Base-by-base conservation (phyloP, 2,329 filamentous ascomycete species). In the Sclerotinia minor region DNA sequence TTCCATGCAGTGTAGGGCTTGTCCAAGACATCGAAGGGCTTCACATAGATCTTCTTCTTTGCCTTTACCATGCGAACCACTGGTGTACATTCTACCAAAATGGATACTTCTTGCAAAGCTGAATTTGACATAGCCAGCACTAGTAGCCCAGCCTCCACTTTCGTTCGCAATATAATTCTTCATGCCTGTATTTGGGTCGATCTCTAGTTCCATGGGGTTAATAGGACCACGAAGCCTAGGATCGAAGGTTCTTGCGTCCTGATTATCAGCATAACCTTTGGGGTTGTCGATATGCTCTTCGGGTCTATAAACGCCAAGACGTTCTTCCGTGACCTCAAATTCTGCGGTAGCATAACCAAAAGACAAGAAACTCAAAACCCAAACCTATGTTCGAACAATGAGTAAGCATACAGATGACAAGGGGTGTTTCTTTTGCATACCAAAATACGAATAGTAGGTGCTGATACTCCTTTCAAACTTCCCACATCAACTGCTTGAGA, bases 111-210 rank as follows among this genome's bases (percentile, higher is more conserved):
- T 86, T 19, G 84, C 83, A 70, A 95, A 83, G 73, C 90, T 93
- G 79, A 87, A 92, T 73, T 89, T 88, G 69, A 97, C 84, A 75
- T 94, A 97, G 50, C 91, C 94, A 9, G 91, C 83, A 71, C 93
- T 97, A 26, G 95, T 99, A 1, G 94, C 92, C 91, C 94, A 97
- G 52, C 87, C 85, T 5, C 93, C 92, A 19, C 81, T 82, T 78
- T 98, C 94, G 75, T 97, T 98, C 69, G 94, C 89, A 73, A 99
- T 98, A 79, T 99, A 99, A 78, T 98, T 98, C 80, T 98, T 99
- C 94, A 99, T 97, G n/a, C 94, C 94, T 0, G 92, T 95, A 7
- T 85, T 81, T 45, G 81, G 80, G 75, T 95, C 92, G 67, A 95
- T 85, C 69, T 91, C 87, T 26, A 91, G 86, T 76, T 95, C 92